These are phyloP conservation scores for Rubus parviflorus DNA, from an alignment of 306 rosid genomes.

Conservation along the genomic window DNA sequence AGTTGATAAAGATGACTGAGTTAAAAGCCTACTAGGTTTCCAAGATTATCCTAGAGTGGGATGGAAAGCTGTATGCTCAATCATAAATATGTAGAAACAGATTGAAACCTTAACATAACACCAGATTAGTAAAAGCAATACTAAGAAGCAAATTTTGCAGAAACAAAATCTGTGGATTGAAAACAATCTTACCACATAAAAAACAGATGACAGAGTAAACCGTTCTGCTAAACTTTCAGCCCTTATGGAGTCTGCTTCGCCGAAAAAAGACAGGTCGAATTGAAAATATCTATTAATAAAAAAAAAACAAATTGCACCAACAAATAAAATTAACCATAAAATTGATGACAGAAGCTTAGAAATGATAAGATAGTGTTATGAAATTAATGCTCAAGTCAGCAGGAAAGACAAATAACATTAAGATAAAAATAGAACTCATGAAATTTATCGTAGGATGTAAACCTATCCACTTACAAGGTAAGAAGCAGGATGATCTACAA, in stretches of 20 bases:
- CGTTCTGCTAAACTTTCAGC: slow-evolving; percentile 55
- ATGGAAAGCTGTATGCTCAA: background rate
- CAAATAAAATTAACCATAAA: slow-evolving; percentile 39
- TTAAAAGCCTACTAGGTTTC: background rate
- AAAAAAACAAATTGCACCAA: slow-evolving; percentile 49
- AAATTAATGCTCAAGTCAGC: slow-evolving; percentile 27
- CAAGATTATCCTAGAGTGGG: background rate
- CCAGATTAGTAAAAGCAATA: slow-evolving; percentile 19
- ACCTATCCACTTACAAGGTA: background rate
- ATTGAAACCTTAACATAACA: slow-evolving; percentile 22
- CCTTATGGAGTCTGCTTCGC: slow-evolving; percentile 58
- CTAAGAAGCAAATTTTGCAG: slow-evolving; percentile 31
- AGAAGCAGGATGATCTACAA: background rate
- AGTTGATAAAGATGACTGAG: background rate
- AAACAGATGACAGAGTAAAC: slow-evolving; percentile 51
- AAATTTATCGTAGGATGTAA: slow-evolving; percentile 3
- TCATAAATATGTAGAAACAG: slow-evolving; percentile 5
- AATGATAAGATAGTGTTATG: slow-evolving; percentile 25
- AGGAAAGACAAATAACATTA: slow-evolving; percentile 16
- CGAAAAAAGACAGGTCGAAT: slow-evolving; percentile 50
- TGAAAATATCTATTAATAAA: slow-evolving; percentile 56
- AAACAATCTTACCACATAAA: slow-evolving; percentile 61
- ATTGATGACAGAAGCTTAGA: slow-evolving; percentile 27
- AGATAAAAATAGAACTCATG: background rate
- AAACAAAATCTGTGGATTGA: slow-evolving; percentile 38